These are phyloP conservation scores for Verticillium zaregamsianum DNA, from an alignment of 2,329 filamentous ascomycete species.

Conservation along the genomic window DNA sequence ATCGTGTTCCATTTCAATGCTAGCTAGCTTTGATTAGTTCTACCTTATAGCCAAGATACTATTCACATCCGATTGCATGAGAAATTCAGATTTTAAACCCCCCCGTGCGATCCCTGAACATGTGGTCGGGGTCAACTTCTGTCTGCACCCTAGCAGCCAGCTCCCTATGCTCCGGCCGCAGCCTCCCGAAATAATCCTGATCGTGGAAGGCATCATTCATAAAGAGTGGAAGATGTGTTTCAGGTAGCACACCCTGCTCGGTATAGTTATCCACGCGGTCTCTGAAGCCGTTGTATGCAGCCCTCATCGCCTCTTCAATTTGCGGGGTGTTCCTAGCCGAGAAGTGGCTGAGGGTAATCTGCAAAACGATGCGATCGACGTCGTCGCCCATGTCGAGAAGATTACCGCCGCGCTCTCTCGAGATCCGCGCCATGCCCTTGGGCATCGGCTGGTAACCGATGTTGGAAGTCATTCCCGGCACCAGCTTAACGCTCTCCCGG, in stretches of 20 bases:
- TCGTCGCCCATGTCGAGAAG: conserved; percentile 33
- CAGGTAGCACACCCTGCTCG: conserved; percentile 25
- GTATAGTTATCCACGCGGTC: conserved; percentile 24
- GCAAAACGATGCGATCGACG: conserved; percentile 35
- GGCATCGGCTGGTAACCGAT: conserved; percentile 35
- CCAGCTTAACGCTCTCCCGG: conserved; percentile 12
- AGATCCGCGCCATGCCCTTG: conserved; percentile 24
- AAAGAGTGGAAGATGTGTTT: conserved; percentile 35
- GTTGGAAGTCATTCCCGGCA: conserved; percentile 18
- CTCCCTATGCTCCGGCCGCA: conserved; percentile 27
- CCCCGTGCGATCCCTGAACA: conserved; percentile 33
- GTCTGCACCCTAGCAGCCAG: conserved; percentile 28
- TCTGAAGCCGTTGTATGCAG: conserved; percentile 28
- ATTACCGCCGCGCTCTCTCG: conserved; percentile 28
- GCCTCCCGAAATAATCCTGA: conserved; percentile 37
- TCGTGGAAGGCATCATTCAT: conserved; percentile 37
- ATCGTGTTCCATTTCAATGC: too few species aligned
- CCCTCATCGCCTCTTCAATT: conserved; percentile 29
- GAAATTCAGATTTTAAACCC: conserved; percentile 28
- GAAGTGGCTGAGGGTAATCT: conserved; percentile 37
- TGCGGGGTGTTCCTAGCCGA: conserved; percentile 19
- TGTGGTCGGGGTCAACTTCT: conserved; percentile 30
- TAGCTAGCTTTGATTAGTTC: too few species aligned
- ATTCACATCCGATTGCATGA: too few species aligned
- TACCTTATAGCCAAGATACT: too few species aligned